Conservation (phyloP, 805 yeast genomes). For the Myxozyma geophila region DNA sequence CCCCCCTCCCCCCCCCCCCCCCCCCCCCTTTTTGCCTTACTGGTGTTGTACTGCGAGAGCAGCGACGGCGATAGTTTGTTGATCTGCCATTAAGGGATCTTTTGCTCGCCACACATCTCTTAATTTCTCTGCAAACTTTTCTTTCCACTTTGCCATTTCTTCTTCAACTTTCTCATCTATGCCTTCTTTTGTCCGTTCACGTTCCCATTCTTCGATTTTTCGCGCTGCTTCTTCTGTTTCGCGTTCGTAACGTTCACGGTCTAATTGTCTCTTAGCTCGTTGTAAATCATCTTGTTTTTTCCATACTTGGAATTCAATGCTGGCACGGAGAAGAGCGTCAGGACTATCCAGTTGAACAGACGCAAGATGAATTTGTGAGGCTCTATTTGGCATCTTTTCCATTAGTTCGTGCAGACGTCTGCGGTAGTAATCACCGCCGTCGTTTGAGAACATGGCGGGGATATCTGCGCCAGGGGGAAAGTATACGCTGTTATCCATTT, state of each 20-base stretch:
- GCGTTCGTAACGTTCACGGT: conserved; percentile 31
- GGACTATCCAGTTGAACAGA: conserved; percentile 24
- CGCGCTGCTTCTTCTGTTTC: conserved; percentile 22
- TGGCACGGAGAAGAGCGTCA: conserved; percentile 17
- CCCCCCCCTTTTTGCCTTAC: not conserved
- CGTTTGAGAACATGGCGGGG: conserved; percentile 17
- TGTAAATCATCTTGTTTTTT: conserved; percentile 25
- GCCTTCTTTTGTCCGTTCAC: conserved; percentile 31
- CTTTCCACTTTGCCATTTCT: conserved; percentile 33
- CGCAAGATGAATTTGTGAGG: conserved; percentile 14
- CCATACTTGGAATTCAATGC: conserved; percentile 29
- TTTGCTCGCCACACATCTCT: conserved; percentile 23
- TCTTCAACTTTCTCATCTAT: conserved; percentile 26
- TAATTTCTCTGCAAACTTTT: conserved; percentile 22
- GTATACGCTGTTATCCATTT: conserved; percentile 28
- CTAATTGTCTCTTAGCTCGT: conserved; percentile 28
- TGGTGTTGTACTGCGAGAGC: conserved; percentile 20
- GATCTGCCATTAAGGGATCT: conserved; percentile 6
- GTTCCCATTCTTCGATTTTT: conserved; percentile 26
- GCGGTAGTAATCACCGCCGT: conserved; percentile 23
- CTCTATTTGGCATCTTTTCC: conserved; percentile 15
- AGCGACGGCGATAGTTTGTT: conserved; percentile 26
- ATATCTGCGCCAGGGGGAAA: conserved; percentile 34
- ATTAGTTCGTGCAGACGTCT: conserved; percentile 22
- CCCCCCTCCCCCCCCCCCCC: too few species aligned